Percentiles rank a stretch among this genome's conserved stretches.
These are phyloP conservation scores for Chenopodium formosanum DNA, from an alignment of 148 eudicot genomes.

Conservation along the genomic window DNA sequence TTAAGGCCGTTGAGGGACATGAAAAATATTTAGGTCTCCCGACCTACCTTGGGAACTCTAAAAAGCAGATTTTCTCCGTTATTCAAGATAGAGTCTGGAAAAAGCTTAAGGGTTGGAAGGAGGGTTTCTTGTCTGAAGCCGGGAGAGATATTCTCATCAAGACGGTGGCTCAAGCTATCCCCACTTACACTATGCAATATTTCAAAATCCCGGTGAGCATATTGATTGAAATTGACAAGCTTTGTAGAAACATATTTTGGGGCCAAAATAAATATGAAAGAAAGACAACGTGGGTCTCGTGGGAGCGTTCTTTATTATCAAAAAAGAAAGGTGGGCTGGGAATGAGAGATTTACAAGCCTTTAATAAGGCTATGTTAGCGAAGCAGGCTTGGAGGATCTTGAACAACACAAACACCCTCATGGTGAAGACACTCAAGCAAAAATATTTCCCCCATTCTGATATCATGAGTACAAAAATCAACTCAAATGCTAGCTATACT, in stretches of 20 bases:
- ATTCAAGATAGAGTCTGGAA: too few relatives aligned
- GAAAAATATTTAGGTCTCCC: too few relatives aligned
- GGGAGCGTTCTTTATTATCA: neutral
- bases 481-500: neutral
- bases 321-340: neutral
- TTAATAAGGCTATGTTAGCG: neutral
- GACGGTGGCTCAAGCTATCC: neutral
- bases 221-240: neutral
- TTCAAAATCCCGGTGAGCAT: neutral
- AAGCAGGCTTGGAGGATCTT: neutral
- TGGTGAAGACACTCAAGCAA: neutral
- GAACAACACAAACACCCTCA: neutral
- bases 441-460: neutral
- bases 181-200: neutral
- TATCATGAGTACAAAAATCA: neutral
- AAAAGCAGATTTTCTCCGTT: too few relatives aligned
- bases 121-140: too few relatives aligned
- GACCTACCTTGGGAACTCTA: too few relatives aligned
- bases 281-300: neutral
- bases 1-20: neutral
- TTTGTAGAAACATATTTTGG: neutral
- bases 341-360: neutral
- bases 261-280: neutral
- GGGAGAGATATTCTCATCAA: too few relatives aligned
- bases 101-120: too few relatives aligned